Conservation (phyloP, 2,329 filamentous ascomycete genomes). For the Metarhizium humberi region DNA sequence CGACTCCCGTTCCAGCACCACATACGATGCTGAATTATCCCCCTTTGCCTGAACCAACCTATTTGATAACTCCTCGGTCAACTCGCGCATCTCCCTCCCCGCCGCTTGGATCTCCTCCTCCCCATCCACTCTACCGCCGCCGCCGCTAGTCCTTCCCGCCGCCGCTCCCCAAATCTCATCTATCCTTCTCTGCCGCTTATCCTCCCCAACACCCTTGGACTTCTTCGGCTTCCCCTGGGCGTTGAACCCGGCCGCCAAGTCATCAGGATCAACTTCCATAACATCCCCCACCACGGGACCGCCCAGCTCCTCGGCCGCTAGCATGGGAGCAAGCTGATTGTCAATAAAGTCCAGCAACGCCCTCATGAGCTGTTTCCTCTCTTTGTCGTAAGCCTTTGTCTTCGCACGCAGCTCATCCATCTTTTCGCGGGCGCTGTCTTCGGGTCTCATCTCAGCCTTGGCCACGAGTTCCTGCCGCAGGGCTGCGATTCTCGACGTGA, state of each 20-base stretch:
- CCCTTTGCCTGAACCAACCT: conserved; percentile 44
- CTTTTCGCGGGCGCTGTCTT: conserved; percentile 53
- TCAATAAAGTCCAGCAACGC: conserved; percentile 64
- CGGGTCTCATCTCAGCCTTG: conserved; percentile 47
- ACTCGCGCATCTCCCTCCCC: conserved; percentile 45
- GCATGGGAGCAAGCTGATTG: conserved; percentile 59
- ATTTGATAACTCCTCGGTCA: conserved; percentile 54
- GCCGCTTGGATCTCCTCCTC: conserved; percentile 42
- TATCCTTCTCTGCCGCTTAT: conserved; percentile 49
- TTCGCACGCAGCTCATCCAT: conserved; percentile 51
- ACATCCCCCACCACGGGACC: conserved; percentile 73
- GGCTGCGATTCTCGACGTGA: conserved; percentile 47
- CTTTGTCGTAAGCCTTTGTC: conserved; percentile 49
- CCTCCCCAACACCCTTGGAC: conserved; percentile 29
- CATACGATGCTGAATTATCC: conserved; percentile 46
- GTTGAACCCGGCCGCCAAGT: conserved; percentile 50
- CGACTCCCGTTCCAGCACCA: conserved; percentile 49
- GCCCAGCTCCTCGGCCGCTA: conserved; percentile 75
- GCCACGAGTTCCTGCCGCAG: conserved; percentile 49
- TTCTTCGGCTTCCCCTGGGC: conserved; percentile 48
- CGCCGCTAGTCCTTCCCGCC: conserved; percentile 9
- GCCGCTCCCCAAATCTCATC: conserved; percentile 52
- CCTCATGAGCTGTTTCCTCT: conserved; percentile 52
- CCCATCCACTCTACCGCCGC: conserved; percentile 13
- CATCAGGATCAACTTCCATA: conserved; percentile 52